Evolutionary conservation across 257 asterid genomes (phyloP).

Genomic region (Voacanga thouarsii): DNA sequence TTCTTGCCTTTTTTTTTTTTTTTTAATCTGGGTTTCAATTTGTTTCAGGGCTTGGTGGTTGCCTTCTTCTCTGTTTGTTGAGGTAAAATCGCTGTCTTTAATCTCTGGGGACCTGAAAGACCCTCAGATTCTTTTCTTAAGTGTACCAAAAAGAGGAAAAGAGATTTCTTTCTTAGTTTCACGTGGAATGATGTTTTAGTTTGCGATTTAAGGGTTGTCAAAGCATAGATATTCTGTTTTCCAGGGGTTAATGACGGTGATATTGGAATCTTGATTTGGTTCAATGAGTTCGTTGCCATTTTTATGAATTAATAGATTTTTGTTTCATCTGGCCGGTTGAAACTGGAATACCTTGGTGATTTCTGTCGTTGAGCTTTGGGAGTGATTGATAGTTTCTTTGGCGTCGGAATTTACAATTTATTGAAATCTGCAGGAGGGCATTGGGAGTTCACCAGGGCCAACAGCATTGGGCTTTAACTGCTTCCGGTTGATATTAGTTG

Average conservation of each 20-base stretch:
- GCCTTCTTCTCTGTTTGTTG: background rate
- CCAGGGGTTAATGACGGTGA: background rate
- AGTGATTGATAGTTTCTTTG: background rate
- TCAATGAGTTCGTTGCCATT: background rate
- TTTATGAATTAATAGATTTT: background rate
- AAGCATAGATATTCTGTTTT: background rate
- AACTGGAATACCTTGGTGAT: background rate
- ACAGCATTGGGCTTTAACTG: background rate
- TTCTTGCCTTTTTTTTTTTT: constrained; percentile 1
- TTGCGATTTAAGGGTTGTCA: background rate
- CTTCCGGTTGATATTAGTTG: background rate
- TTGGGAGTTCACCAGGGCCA: constrained; percentile 6
- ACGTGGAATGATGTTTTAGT: background rate
- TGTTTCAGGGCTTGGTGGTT: background rate
- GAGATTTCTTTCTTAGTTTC: too few species aligned
- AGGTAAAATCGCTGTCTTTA: constrained; percentile 15
- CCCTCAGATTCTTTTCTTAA: background rate
- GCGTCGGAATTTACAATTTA: background rate
- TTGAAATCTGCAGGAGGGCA: constrained; percentile 6
- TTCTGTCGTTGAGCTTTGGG: background rate
- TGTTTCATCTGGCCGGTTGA: background rate
- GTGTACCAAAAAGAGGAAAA: too few species aligned
- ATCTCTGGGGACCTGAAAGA: background rate
- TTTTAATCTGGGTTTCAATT: constrained; percentile 2
- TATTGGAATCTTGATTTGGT: background rate